phyloP scores from a whole-genome alignment of 2,329 filamentous ascomycete genomes.

The Penicillium janthinellum region DNA sequence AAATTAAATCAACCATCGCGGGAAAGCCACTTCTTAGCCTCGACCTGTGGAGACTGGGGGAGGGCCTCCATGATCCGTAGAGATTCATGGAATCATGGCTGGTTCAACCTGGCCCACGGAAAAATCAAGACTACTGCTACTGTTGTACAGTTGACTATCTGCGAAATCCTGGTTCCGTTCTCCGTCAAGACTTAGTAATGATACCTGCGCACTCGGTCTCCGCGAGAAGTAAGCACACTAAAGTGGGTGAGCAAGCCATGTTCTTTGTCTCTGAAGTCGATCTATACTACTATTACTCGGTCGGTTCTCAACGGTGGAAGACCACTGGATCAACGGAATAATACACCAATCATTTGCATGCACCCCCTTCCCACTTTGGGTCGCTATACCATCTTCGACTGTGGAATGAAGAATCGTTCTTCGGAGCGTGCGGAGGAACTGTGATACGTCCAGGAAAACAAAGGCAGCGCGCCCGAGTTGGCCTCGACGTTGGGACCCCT shows the following conservation, averaged over 20 bases:
- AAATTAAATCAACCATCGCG: not conserved
- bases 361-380: not conserved
- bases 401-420: constrained; percentile 4
- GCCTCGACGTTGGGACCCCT: not conserved
- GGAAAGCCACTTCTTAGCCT: not conserved
- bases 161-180: not conserved
- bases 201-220: not conserved
- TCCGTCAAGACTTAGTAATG: not conserved
- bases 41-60: not conserved
- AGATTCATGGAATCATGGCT: not conserved
- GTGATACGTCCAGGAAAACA: constrained; percentile 25
- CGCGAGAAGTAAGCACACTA: not conserved
- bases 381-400: not conserved
- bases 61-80: not conserved
- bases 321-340: not conserved
- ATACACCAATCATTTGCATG: not conserved
- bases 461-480: not conserved
- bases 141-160: no score
- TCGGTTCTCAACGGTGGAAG: constrained; percentile 7
- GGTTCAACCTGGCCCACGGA: not conserved
- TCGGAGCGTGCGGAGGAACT: constrained; percentile 22
- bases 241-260: not conserved
- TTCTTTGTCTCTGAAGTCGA: constrained; percentile 3
- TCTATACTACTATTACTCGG: constrained; percentile 3
- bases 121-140: not conserved